A percentile compares a stretch with the other conserved stretches of the same genome.
phyloP scores from a whole-genome alignment of 192 early-diverging fungal species.

The Backusella tarrabulga region DNA sequence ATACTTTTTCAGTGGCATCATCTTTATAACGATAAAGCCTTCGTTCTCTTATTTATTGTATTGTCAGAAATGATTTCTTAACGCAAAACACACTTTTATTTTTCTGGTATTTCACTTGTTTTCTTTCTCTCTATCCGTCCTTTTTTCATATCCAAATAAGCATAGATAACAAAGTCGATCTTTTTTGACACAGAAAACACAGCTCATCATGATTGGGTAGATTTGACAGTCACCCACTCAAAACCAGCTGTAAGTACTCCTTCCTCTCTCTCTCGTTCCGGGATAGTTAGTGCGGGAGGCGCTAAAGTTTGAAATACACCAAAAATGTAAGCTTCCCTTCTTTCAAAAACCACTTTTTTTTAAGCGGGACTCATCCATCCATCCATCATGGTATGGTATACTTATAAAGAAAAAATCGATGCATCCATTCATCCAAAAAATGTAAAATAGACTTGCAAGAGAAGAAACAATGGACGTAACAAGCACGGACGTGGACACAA shows the following conservation, averaged over 20 bases:
- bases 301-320: neutral
- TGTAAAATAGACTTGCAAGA: slow-evolving; percentile 87
- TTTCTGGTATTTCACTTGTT: too few relatives aligned
- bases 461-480: slow-evolving; percentile 99
- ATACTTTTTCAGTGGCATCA: too few relatives aligned
- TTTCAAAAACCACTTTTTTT: neutral
- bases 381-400: slow-evolving; percentile 22
- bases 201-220: neutral
- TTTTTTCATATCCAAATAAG: too few relatives aligned
- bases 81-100: too few relatives aligned
- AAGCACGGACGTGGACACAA: slow-evolving; percentile 99
- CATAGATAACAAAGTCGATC: too few relatives aligned
- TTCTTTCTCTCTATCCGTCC: too few relatives aligned
- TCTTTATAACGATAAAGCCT: too few relatives aligned
- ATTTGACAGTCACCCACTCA: neutral
- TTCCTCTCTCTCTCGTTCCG: too few relatives aligned
- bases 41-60: too few relatives aligned
- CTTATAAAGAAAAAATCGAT: neutral
- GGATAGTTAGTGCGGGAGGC: neutral
- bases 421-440: neutral
- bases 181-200: too few relatives aligned
- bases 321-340: neutral
- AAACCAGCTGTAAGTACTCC: neutral
- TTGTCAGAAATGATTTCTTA: too few relatives aligned
- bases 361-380: slow-evolving; percentile 12